These are phyloP conservation scores for Nitzschia sp. DNA, from an alignment of 108 stramenopile genomes.

Conservation along the genomic window DNA sequence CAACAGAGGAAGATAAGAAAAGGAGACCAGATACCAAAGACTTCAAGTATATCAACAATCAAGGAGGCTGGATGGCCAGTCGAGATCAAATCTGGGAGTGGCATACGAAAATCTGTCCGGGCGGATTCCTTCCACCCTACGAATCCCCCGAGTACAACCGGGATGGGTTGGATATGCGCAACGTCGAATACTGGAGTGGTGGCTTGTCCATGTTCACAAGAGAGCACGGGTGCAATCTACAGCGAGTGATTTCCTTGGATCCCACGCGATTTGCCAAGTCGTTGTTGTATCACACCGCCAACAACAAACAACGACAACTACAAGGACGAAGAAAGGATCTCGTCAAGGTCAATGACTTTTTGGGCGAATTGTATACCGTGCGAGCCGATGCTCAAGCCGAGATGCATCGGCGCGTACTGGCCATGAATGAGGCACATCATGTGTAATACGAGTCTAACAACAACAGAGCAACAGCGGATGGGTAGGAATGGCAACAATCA, in stretches of 20 bases:
- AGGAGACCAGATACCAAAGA: slow-evolving; percentile 31
- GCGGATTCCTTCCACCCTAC: slow-evolving; percentile 69
- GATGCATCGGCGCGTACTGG: neutral
- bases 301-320: slow-evolving; percentile 71
- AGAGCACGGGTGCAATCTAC: slow-evolving; percentile 46
- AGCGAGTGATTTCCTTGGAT: slow-evolving; percentile 56
- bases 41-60: slow-evolving; percentile 52
- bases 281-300: slow-evolving; percentile 64
- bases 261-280: slow-evolving; percentile 56
- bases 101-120: slow-evolving; percentile 62
- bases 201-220: slow-evolving; percentile 35
- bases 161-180: slow-evolving; percentile 58
- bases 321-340: slow-evolving; percentile 31
- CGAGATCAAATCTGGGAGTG: slow-evolving; percentile 42
- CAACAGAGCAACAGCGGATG: too few relatives aligned
- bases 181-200: slow-evolving; percentile 66
- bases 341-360: slow-evolving; percentile 53
- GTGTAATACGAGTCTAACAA: neutral
- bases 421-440: neutral
- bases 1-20: slow-evolving; percentile 22
- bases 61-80: slow-evolving; percentile 70
- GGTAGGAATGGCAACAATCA: too few relatives aligned
- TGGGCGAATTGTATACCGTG: slow-evolving; percentile 78
- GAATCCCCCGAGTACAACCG: slow-evolving; percentile 43
- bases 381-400: slow-evolving; percentile 50